Conservation (phyloP, 2,329 filamentous ascomycete genomes). For the Grosmannia serpens region DNA sequence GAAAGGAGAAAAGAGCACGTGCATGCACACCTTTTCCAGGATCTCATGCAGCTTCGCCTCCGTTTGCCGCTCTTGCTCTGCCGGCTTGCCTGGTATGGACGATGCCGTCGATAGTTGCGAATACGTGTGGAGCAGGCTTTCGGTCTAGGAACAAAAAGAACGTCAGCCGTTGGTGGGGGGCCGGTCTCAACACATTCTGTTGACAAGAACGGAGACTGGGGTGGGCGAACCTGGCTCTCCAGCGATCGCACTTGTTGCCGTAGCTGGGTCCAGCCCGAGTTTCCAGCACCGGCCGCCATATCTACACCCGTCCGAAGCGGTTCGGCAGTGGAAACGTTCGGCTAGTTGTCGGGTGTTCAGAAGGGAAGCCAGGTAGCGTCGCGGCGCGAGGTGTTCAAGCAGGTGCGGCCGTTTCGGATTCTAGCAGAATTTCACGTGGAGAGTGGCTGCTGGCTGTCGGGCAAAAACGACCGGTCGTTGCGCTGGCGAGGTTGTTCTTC, state of each 20-base stretch:
- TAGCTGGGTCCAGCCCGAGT: slow-evolving; percentile 77
- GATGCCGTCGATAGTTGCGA: slow-evolving; percentile 78
- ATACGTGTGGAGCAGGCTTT: slow-evolving; percentile 72
- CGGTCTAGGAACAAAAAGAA: slow-evolving; percentile 50
- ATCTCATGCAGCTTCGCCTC: slow-evolving; percentile 77
- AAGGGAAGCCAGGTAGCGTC: not conserved
- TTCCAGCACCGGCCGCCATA: slow-evolving; percentile 12
- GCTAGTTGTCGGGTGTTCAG: not conserved
- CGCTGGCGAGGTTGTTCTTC: not conserved
- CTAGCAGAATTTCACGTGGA: not conserved
- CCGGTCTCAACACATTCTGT: not conserved
- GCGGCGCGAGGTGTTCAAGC: too few species aligned
- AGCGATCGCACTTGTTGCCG: slow-evolving; percentile 82
- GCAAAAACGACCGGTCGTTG: not conserved
- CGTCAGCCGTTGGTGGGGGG: not conserved
- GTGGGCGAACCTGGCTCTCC: slow-evolving; percentile 68
- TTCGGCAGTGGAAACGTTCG: not conserved
- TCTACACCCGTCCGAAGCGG: not conserved
- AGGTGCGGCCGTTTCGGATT: not conserved
- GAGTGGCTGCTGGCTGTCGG: not conserved
- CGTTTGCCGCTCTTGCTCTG: slow-evolving; percentile 69
- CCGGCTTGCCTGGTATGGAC: slow-evolving; percentile 70
- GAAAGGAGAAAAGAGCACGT: slow-evolving; percentile 1
- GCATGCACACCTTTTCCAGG: slow-evolving; percentile 57
- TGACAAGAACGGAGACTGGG: not conserved